Percentiles rank a stretch among this genome's conserved stretches.
phyloP scores from a whole-genome alignment of 1,139 yeast species.

The Entelexis sorbosivorans region DNA sequence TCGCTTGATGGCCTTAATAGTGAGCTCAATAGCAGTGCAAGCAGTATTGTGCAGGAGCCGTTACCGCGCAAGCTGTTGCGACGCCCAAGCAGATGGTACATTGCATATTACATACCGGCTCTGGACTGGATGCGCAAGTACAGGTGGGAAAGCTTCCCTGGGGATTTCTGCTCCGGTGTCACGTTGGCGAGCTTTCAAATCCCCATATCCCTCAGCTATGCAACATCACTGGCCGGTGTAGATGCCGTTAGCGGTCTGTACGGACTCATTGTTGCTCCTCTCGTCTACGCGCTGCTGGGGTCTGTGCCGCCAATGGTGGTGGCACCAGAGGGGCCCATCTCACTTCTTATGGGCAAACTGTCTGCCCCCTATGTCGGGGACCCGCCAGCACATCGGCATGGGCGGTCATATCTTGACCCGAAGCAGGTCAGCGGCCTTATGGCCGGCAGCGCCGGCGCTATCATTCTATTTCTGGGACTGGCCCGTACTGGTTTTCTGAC shows the following conservation, averaged over 20 bases:
- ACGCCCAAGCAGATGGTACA: conserved; percentile 25
- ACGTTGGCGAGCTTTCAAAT: conserved; percentile 86
- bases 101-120: conserved; percentile 70
- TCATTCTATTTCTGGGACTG: conserved; percentile 65
- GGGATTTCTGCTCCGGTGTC: conserved; percentile 76
- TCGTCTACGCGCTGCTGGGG: conserved; percentile 72
- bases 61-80: background rate
- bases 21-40: background rate
- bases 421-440: conserved; percentile 61
- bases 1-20: background rate
- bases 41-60: background rate
- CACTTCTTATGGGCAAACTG: conserved; percentile 83
- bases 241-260: conserved; percentile 79
- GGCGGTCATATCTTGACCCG: conserved; percentile 39
- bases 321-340: conserved; percentile 93
- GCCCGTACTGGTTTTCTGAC: conserved; percentile 81
- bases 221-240: conserved; percentile 81
- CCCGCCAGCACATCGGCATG: conserved; percentile 10
- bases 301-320: conserved; percentile 94
- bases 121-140: conserved; percentile 70
- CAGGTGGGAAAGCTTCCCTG: conserved; percentile 41
- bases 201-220: conserved; percentile 80
- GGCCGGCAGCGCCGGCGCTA: conserved; percentile 66
- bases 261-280: conserved; percentile 73
- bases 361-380: conserved; percentile 42